A percentile compares a stretch with the other conserved stretches of the same genome.
These are phyloP conservation scores for Porogramme epimiltina DNA, from an alignment of 1,284 basidiomycete genomes.

Conservation along the genomic window DNA sequence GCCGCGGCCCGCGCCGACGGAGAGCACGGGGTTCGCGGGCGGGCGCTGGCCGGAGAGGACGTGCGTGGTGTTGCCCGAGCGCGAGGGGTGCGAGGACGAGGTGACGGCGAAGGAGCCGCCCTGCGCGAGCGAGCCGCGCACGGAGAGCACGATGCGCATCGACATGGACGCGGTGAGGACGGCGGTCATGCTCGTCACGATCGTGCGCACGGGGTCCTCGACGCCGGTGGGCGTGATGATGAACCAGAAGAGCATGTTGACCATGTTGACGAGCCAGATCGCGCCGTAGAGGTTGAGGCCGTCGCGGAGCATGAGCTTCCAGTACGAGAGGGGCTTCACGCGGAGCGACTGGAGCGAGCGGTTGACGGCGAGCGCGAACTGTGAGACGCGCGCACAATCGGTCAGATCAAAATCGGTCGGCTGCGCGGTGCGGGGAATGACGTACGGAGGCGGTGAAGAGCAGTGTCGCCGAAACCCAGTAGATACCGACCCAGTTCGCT, in stretches of 20 bases:
- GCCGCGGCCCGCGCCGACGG: slow-evolving; percentile 34
- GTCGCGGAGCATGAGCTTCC: slow-evolving; percentile 86
- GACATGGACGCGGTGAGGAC: slow-evolving; percentile 84
- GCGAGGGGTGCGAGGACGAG: slow-evolving; percentile 30
- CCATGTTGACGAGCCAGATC: slow-evolving; percentile 74
- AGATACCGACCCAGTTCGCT: slow-evolving; percentile 77
- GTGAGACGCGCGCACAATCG: not conserved
- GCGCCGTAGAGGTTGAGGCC: slow-evolving; percentile 81
- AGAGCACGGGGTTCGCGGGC: slow-evolving; percentile 34
- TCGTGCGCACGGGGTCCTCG: slow-evolving; percentile 73
- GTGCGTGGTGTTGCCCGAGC: slow-evolving; percentile 40
- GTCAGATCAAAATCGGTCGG: not conserved
- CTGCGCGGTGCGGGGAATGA: slow-evolving; percentile 8
- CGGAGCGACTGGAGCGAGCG: slow-evolving; percentile 66
- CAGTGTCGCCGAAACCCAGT: slow-evolving; percentile 76
- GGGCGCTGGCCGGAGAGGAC: slow-evolving; percentile 47
- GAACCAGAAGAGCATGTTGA: slow-evolving; percentile 82
- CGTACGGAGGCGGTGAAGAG: slow-evolving; percentile 67
- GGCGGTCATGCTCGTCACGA: slow-evolving; percentile 79
- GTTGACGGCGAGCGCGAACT: slow-evolving; percentile 64
- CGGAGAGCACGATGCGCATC: slow-evolving; percentile 78
- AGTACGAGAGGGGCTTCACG: slow-evolving; percentile 58
- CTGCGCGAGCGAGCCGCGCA: slow-evolving; percentile 66
- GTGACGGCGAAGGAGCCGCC: slow-evolving; percentile 67
- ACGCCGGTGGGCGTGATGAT: slow-evolving; percentile 64